These are phyloP conservation scores for Talaromyces pinophilus DNA, from an alignment of 2,329 filamentous ascomycete genomes.

Conservation along the genomic window DNA sequence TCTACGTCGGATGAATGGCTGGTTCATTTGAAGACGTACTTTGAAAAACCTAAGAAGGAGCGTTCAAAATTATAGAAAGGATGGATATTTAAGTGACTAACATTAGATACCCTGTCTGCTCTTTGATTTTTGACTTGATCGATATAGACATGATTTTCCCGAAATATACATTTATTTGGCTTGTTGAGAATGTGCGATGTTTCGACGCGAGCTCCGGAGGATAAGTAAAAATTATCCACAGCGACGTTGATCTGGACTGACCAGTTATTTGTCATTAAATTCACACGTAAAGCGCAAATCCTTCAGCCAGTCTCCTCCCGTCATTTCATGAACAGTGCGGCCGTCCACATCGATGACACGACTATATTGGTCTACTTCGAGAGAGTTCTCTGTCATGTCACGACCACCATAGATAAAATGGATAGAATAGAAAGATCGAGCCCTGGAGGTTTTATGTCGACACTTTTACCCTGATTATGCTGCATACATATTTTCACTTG, in stretches of 20 bases:
- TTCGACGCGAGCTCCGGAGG: neutral
- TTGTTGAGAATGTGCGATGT: neutral
- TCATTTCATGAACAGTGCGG: neutral
- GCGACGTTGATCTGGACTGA: neutral
- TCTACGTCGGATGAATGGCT: neutral
- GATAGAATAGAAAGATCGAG: too few relatives aligned
- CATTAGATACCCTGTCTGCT: neutral
- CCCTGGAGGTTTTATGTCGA: too few relatives aligned
- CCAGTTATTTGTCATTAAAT: neutral
- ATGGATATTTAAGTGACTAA: neutral
- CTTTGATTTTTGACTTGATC: neutral
- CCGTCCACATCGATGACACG: neutral
- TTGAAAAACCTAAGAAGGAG: neutral
- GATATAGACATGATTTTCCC: neutral
- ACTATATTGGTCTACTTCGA: too few relatives aligned
- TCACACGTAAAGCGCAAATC: neutral
- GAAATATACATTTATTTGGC: neutral
- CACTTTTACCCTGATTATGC: too few relatives aligned
- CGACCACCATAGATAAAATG: too few relatives aligned
- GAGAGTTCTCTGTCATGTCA: too few relatives aligned
- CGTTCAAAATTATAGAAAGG: neutral
- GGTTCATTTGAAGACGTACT: neutral
- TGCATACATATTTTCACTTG: too few relatives aligned
- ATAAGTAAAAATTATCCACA: neutral
- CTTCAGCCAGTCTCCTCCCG: neutral